Evolutionary conservation across 1,284 basidiomycete species (phyloP), one percentile per base, ranked within the genome.

Genomic region (Melampsora larici-populina): DNA sequence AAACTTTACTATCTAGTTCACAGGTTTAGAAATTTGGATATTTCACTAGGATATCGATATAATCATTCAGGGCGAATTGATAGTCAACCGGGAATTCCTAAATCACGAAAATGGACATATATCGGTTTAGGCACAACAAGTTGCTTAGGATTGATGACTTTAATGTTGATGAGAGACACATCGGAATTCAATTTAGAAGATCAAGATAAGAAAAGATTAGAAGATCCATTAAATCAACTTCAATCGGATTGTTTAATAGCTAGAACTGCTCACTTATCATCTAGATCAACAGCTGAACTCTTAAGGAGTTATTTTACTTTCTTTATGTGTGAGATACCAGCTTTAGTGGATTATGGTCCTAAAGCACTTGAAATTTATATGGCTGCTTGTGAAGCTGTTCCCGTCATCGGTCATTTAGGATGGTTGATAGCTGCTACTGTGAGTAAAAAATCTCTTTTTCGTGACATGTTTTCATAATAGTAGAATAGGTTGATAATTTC

Each of bases 371-470:
- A 76, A 18, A 40, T 36, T 13, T 76, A 26, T 33, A 46, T 55
- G 18, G 29, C 48, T 18, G 36, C 68, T 40, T 31, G 66, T 43
- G 74, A 76, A 46, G 65, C 49, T 24, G 26, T 76, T 9, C 74
- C 74, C 18, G 11, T 76, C 13, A 4, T 76, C 1, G 74, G 74
- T 26, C 74, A 65, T 7, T n/a, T 68, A 18, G 24, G 26, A 43
- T 76, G 74, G 74, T 26, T n/a, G 6, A n/a, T 60, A 36, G 66
- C 65, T 43, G 66, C 67, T 48, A 67, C 63, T 63, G 72, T 75
- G 24, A 6, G 72, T 72, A 18, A 55, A 2, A 6, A 55, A 21
- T 64, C 36, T 24, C 18, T 21, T 33, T 29, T 40, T 64, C 24
- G 1, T n/a, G 21, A 9, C 40, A 40, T 31, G 2, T 29, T 9